Evolutionary conservation across 352 stramenopile genomes (phyloP), one percentile per base, ranked within the genome.

Genomic region (Phytopythium kandeliae): DNA sequence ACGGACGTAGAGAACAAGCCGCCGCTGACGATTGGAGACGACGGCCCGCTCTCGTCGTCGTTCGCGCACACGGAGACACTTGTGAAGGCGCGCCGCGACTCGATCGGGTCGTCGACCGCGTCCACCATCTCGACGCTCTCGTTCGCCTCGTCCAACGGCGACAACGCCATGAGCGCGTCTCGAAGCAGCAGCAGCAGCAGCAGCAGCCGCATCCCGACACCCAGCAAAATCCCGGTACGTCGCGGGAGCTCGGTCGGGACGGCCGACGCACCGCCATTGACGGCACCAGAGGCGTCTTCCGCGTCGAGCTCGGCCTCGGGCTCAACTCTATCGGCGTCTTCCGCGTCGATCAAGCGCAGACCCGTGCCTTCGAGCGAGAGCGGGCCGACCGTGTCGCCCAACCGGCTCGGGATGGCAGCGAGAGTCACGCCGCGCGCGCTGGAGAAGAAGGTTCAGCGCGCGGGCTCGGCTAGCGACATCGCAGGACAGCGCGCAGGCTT

Each of bases 331-430:
- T 38, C 51, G n/a, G 48, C 34, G 21, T 25, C 47, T 3, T 63
- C 66, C 15, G 38, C 48, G 35, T 55, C 62, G 10, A 66, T 58
- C 26, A 69, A 69, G 57, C 55, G 55, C 13, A 51, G 62, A 26
- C 59, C 53, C 25, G 10, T 63, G 31, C 50, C 57, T 21, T 48
- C 52, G 1, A 51, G 52, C 0, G 57, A 51, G 13, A 54, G 50
- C 33, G 47, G 12, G 50, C 48, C 30, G 17, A 65, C 43, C 31
- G 36, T 67, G 9, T 38, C 53, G 45, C 58, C 48, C 0, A 68
- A 51, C 25, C 41, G 67, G 41, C 55, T 78, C n/a, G 73, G 73
- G 1, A 81, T 81, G 65, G 61, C 73, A 0, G 62, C 67, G 9
- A 61, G 65, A 25, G 62, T 71, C 42, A 64, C 58, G 24, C 57